phyloP scores from a whole-genome alignment of 2,329 filamentous ascomycete genomes.

The Hypoxylon sp. region DNA sequence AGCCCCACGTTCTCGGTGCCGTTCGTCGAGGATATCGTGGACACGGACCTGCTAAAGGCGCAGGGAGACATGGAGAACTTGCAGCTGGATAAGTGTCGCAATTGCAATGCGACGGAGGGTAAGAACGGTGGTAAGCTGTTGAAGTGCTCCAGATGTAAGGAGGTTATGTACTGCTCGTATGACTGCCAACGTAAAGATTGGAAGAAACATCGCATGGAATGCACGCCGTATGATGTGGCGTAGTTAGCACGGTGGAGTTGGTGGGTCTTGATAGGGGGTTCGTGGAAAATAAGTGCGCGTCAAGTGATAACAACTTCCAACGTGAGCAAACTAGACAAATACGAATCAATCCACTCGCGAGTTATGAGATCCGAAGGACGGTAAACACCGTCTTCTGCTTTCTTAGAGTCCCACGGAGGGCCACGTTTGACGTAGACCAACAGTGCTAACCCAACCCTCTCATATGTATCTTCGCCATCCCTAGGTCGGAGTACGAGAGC shows the following conservation, averaged over 20 bases:
- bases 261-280: not conserved
- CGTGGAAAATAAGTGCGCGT: too few relatives aligned
- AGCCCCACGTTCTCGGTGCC: slow-evolving; percentile 67
- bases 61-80: slow-evolving; percentile 18
- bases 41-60: slow-evolving; percentile 32
- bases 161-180: slow-evolving; percentile 65
- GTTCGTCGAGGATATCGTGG: slow-evolving; percentile 60
- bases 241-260: not conserved
- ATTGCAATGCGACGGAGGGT: slow-evolving; percentile 56
- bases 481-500: too few relatives aligned
- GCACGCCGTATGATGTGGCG: slow-evolving; percentile 43
- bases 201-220: slow-evolving; percentile 66
- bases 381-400: not conserved
- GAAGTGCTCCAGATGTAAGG: slow-evolving; percentile 63
- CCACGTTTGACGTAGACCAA: too few relatives aligned
- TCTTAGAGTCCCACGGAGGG: too few relatives aligned
- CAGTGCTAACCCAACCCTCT: too few relatives aligned
- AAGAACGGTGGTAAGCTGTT: slow-evolving; percentile 56
- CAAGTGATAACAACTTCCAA: not conserved
- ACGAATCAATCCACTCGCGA: not conserved
- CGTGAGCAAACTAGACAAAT: not conserved
- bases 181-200: slow-evolving; percentile 70
- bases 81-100: slow-evolving; percentile 52
- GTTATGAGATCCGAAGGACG: not conserved
- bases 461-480: too few relatives aligned